Evolutionary conservation across 2,329 filamentous ascomycete species (phyloP).

Genomic region (Mariannaea sp.): DNA sequence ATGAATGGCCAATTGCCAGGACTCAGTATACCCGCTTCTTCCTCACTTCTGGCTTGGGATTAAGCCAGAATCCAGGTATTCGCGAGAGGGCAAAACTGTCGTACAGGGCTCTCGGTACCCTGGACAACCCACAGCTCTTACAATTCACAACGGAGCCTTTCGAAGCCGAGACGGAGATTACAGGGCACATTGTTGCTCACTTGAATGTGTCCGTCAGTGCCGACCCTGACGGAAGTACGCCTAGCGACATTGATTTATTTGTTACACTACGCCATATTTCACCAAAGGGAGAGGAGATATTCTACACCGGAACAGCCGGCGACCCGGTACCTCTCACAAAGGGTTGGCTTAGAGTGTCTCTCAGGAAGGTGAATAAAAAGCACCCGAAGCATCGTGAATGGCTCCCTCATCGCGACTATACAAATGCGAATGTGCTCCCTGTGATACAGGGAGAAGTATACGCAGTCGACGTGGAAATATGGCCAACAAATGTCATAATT

Average conservation of each 20-base stretch:
- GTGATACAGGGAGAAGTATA: slow-evolving; percentile 62
- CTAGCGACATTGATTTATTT: slow-evolving; percentile 69
- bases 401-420: slow-evolving; percentile 62
- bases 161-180: slow-evolving; percentile 68
- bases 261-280: slow-evolving; percentile 64
- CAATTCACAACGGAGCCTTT: slow-evolving; percentile 64
- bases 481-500: slow-evolving; percentile 65
- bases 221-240: slow-evolving; percentile 48
- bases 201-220: slow-evolving; percentile 67
- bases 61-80: slow-evolving; percentile 7
- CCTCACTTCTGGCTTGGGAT: slow-evolving; percentile 55
- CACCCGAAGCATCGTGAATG: slow-evolving; percentile 58
- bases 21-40: slow-evolving; percentile 68
- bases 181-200: slow-evolving; percentile 68
- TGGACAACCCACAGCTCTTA: slow-evolving; percentile 58
- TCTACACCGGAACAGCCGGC: slow-evolving; percentile 69
- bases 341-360: slow-evolving; percentile 64
- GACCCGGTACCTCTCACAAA: slow-evolving; percentile 67
- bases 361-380: slow-evolving; percentile 57
- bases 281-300: slow-evolving; percentile 59
- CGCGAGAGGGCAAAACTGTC: slow-evolving; percentile 51
- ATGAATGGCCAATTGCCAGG: slow-evolving; percentile 68
- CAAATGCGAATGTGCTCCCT: slow-evolving; percentile 57
- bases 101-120: slow-evolving; percentile 63
- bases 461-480: slow-evolving; percentile 64